Evolutionary conservation across 176 grass and related monocot genomes (phyloP), one percentile per base, ranked within the genome.

Genomic region (Oryza australiensis): DNA sequence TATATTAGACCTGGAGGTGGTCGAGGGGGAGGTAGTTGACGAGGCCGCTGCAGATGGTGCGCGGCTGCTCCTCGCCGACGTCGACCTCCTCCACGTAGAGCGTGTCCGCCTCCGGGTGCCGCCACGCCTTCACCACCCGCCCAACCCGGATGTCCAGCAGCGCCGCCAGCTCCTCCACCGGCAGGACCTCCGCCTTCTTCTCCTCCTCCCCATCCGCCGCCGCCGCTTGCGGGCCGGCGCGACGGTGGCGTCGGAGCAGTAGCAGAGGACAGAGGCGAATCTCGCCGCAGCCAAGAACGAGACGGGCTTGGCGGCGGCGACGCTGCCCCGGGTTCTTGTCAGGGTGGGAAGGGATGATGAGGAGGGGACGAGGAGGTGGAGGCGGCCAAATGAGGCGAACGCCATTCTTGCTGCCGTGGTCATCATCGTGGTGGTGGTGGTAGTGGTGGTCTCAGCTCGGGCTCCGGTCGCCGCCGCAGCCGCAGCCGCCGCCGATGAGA

Each of bases 81-180:
- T 98, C 88, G 2, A 98, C 88, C 86, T 94, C 95, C 79, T 98
- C 95, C 80, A 98, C 92, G 46, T 93, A 98, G 24, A 98, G 81
- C 1, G 92, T 88, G 76, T 98, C 92, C 3, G 92, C 95, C 84
- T 98, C 90, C 16, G 90, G 92, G 75, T 98, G 95, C 86, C 77
- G 73, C 95, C 90, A 94, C 35, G 92, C 92, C 82, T 89, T 98
- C 51, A 98, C 37, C 43, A 98, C 84, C 57, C 90, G 83, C 57
- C 92, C 92, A 28, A 98, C 95, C 62, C 95, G 86, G 76, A 95
- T 82, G 83, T 95, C 95, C 82, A 95, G 83, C 42, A 88, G 41
- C 13, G 85, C 86, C 13, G 64, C 90, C n/a, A 94, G 75, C 43
- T 88, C 88, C 63, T 73, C 86, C 80, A 89, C 66, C 35, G 89